These are phyloP conservation scores for Pestalotiopsis sp. DNA, from an alignment of 2,329 filamentous ascomycete species.

Conservation along the genomic window DNA sequence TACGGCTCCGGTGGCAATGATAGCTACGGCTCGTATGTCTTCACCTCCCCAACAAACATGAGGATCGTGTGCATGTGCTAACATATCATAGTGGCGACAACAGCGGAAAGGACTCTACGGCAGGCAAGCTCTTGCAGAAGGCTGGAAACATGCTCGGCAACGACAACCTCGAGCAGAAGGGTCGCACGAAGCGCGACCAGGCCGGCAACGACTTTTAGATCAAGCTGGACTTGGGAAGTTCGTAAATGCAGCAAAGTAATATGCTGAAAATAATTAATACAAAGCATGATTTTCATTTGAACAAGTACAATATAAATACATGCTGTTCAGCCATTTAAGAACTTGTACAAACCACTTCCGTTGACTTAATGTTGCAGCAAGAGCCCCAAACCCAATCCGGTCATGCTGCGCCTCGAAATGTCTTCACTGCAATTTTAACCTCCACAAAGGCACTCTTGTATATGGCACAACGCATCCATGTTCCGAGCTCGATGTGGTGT, in stretches of 20 bases:
- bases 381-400: too few relatives aligned
- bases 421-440: too few relatives aligned
- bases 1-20: constrained; percentile 18
- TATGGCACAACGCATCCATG: too few relatives aligned
- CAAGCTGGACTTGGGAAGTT: neutral
- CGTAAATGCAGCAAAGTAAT: neutral
- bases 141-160: constrained; percentile 50
- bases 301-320: too few relatives aligned
- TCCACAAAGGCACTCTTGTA: too few relatives aligned
- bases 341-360: too few relatives aligned
- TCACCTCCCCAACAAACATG: neutral
- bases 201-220: constrained; percentile 22
- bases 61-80: constrained; percentile 17
- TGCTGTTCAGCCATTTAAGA: too few relatives aligned
- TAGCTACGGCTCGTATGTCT: constrained; percentile 16
- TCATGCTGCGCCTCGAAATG: too few relatives aligned
- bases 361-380: too few relatives aligned
- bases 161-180: constrained; percentile 47
- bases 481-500: too few relatives aligned
- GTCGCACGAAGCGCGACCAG: constrained; percentile 48
- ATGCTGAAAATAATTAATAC: neutral
- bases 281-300: too few relatives aligned
- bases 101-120: constrained; percentile 27
- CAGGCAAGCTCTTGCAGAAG: constrained; percentile 62
- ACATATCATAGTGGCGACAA: constrained; percentile 19